Base-by-base conservation (phyloP, 176 grass and related monocot genomes). In the Lolium rigidum region DNA sequence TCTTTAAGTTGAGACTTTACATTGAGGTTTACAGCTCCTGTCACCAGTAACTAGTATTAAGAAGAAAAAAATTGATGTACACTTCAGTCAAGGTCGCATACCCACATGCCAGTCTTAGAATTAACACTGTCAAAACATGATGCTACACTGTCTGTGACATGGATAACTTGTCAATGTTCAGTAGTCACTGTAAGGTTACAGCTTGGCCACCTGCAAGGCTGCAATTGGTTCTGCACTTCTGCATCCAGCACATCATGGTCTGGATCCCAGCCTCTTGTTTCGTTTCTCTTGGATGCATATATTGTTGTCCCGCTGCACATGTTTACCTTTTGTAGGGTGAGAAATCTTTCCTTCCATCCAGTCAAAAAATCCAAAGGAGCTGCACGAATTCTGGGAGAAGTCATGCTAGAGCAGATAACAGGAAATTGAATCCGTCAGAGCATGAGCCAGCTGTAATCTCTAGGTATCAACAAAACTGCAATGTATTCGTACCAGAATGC, bases 1-100 rank as follows among this genome's bases (percentile, higher is more conserved):
- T 75, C 39, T 59, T 83, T 58, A 14, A n/a, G 44, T 18, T 60
- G 37, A 20, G 18, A 71, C 61, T 46, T 84, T 62, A 86, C 84
- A 73, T 28, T 18, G 43, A 70, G 20, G 38, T 41, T 80, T 74
- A 80, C 44, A 80, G 82, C 35, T 5, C 26, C 62, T 24, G 71
- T n/a, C 25, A 50, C 62, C 50, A 64, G 79, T 52, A 74, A 57
- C 55, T 22, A 24, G 35, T 66, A 83, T 79, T 47, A 47, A 47
- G 46, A 1, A 80, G 51, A 56, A 82, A 71, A 28, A 64, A 16
- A 17, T n/a, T 73, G 44, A 21, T 86, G 51, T 81, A 77, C 83
- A 77, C 18, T 76, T 86, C 1, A 68, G 69, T 61, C 5, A 17
- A 15, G 3, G 9, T 35, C 14, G 25, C 24, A 16, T 28, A 75